Conservation (phyloP, 441 rosid genomes). For the Brassica hybrid region DNA sequence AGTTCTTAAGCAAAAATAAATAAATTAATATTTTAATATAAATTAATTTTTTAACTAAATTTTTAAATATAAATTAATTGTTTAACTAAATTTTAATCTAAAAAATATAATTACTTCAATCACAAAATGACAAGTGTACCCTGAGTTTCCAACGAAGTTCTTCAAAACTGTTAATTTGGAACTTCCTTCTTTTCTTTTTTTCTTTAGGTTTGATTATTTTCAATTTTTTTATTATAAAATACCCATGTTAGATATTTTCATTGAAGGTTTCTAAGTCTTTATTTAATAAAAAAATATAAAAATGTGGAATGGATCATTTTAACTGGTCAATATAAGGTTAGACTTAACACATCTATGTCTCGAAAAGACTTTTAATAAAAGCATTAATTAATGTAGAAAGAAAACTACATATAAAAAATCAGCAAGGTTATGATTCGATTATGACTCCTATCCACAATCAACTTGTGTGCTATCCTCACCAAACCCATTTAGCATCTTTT, state of each 20-base stretch:
- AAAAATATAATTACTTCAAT: too few relatives aligned
- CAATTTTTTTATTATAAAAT: too few relatives aligned
- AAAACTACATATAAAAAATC: not conserved
- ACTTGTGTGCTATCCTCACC: constrained; percentile 37
- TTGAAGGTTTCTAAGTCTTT: not conserved
- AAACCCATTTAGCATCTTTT: constrained; percentile 31
- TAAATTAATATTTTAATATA: too few relatives aligned
- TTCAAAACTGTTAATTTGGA: not conserved
- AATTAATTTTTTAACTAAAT: too few relatives aligned
- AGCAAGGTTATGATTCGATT: constrained; percentile 43
- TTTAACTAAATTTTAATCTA: not conserved
- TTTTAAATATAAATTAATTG: not conserved
- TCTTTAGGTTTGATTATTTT: not conserved
- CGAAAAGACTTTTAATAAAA: not conserved
- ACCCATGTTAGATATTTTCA: not conserved
- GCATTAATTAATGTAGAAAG: too few relatives aligned
- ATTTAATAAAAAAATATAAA: not conserved
- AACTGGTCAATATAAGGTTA: not conserved
- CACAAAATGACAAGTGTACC: not conserved
- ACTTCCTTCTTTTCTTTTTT: not conserved
- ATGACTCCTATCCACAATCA: constrained; percentile 23
- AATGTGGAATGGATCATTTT: not conserved
- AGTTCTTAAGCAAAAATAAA: too few relatives aligned
- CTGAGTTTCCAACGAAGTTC: not conserved
- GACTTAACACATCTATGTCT: not conserved